Percentiles rank a stretch among this genome's conserved stretches.
phyloP scores from a whole-genome alignment of 73 alveolate genomes.

The Halteria grandinella region DNA sequence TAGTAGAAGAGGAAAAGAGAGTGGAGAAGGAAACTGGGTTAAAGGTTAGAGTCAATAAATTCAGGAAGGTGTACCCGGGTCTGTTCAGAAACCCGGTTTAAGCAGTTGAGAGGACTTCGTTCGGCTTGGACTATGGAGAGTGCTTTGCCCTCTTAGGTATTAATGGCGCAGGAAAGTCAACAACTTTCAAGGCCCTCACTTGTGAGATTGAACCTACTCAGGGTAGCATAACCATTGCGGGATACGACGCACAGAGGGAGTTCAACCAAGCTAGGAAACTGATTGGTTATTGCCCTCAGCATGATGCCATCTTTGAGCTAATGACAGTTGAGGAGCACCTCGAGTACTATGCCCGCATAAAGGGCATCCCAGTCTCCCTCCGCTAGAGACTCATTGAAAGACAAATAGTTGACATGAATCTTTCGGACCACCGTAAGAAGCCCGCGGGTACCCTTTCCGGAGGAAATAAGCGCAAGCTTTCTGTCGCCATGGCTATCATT shows the following conservation, averaged over 20 bases:
- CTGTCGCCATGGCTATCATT: slow-evolving; percentile 83
- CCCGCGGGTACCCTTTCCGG: slow-evolving; percentile 83
- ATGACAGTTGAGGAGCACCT: slow-evolving; percentile 88
- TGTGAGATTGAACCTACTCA: slow-evolving; percentile 75
- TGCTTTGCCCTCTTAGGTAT: slow-evolving; percentile 94
- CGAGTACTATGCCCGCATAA: slow-evolving; percentile 74
- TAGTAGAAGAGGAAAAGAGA: slow-evolving; percentile 41
- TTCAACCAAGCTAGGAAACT: slow-evolving; percentile 71
- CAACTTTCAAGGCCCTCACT: slow-evolving; percentile 89
- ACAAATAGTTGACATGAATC: slow-evolving; percentile 70
- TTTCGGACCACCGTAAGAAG: slow-evolving; percentile 69
- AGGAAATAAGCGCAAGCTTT: slow-evolving; percentile 91
- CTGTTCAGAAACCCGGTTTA: slow-evolving; percentile 28
- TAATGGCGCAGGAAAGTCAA: slow-evolving; percentile 98
- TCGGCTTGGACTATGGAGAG: slow-evolving; percentile 91
- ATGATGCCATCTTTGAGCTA: slow-evolving; percentile 80
- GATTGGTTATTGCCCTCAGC: slow-evolving; percentile 94
- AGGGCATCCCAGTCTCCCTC: slow-evolving; percentile 60
- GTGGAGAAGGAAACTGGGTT: not conserved
- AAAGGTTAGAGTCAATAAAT: slow-evolving; percentile 58
- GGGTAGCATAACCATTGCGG: slow-evolving; percentile 72
- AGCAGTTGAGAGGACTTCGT: slow-evolving; percentile 87
- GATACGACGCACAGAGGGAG: slow-evolving; percentile 62
- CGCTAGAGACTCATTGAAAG: slow-evolving; percentile 57
- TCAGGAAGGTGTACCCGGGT: slow-evolving; percentile 72